phyloP scores from a whole-genome alignment of 1,284 basidiomycete genomes.

The Xerocomus amazonicus region DNA sequence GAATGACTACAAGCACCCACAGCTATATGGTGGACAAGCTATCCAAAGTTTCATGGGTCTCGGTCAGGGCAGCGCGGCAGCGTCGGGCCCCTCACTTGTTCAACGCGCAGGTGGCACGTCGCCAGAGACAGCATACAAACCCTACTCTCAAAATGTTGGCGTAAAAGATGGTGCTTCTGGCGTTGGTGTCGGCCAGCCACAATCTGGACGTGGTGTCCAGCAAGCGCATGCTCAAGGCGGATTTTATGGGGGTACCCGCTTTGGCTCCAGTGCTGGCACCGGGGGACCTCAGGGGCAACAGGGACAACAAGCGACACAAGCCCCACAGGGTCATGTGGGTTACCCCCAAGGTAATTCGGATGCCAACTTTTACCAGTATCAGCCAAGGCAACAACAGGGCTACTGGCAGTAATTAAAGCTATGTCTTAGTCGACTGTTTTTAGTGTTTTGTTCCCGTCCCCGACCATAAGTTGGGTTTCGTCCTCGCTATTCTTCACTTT shows the following conservation, averaged over 20 bases:
- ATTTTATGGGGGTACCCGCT: constrained; percentile 63
- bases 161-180: constrained; percentile 58
- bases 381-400: constrained; percentile 59
- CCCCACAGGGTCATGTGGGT: constrained; percentile 61
- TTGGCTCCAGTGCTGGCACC: constrained; percentile 45
- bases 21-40: constrained; percentile 55
- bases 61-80: constrained; percentile 44
- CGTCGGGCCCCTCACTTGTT: constrained; percentile 45
- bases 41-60: constrained; percentile 72
- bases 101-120: constrained; percentile 50
- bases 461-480: constrained; percentile 5
- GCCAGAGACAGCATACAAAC: constrained; percentile 71
- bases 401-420: constrained; percentile 59
- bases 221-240: constrained; percentile 43
- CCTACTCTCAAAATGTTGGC: constrained; percentile 51
- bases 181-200: constrained; percentile 39
- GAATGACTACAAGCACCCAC: constrained; percentile 61
- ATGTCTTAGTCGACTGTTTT: constrained; percentile 18
- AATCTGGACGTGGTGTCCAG: constrained; percentile 47
- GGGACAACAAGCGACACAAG: constrained; percentile 44
- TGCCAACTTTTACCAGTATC: constrained; percentile 64
- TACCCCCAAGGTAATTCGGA: constrained; percentile 56
- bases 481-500: constrained; percentile 15
- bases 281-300: constrained; percentile 44
- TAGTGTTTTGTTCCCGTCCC: constrained; percentile 1